Percentiles rank a stretch among this genome's conserved stretches.
phyloP scores from a whole-genome alignment of 441 rosid genomes.

The Adansonia gregorii region DNA sequence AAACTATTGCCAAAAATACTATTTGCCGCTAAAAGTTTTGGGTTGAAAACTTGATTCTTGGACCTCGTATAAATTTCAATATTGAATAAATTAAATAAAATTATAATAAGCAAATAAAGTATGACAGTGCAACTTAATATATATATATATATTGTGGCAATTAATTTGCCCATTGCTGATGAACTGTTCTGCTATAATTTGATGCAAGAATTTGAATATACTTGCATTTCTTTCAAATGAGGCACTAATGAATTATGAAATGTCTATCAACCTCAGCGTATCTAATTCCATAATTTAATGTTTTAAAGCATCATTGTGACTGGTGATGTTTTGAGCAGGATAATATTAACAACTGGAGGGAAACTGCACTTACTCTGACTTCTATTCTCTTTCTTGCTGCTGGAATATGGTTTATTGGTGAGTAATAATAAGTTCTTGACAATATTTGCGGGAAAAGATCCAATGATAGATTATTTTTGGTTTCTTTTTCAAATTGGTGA shows the following conservation, averaged over 20 bases:
- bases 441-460: neutral
- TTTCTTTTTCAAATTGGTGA: neutral
- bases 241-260: constrained; percentile 3
- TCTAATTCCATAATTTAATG: neutral
- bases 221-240: neutral
- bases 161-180: neutral
- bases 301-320: constrained; percentile 21
- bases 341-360: constrained; percentile 65
- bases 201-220: neutral
- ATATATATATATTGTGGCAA: neutral
- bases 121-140: neutral
- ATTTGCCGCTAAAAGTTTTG: neutral
- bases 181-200: neutral
- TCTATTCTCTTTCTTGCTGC: constrained; percentile 66
- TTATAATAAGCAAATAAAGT: neutral
- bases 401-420: constrained; percentile 62
- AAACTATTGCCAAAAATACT: neutral
- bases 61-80: neutral
- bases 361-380: constrained; percentile 61
- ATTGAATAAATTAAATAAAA: neutral
- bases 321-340: constrained; percentile 43
- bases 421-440: neutral
- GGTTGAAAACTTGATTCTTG: neutral
- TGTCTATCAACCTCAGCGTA: neutral
- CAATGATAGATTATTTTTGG: neutral